These are phyloP conservation scores for Clathrus columnatus DNA, from an alignment of 768 basidiomycete genomes.

Conservation along the genomic window DNA sequence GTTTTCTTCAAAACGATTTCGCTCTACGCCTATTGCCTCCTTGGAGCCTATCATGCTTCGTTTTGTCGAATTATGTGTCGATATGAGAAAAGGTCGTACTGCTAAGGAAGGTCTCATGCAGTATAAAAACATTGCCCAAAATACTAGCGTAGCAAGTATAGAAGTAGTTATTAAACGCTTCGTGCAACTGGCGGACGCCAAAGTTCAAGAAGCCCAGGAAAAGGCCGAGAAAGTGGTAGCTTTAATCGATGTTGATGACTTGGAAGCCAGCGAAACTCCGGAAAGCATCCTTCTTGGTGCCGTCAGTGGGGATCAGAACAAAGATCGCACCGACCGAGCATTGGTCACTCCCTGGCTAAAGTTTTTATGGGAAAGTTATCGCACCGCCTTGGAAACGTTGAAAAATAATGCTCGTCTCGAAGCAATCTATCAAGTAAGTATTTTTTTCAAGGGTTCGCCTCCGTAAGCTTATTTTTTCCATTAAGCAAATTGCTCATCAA, in stretches of 20 bases:
- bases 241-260: constrained; percentile 79
- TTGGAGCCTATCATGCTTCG: constrained; percentile 95
- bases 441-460: background rate
- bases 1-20: constrained; percentile 90
- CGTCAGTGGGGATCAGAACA: constrained; percentile 83
- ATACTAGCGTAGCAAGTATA: constrained; percentile 82
- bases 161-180: constrained; percentile 87
- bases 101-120: constrained; percentile 95
- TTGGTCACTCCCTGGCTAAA: constrained; percentile 97
- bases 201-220: constrained; percentile 79
- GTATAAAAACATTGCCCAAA: constrained; percentile 97
- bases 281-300: constrained; percentile 86
- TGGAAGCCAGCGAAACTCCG: constrained; percentile 93
- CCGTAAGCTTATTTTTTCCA: background rate
- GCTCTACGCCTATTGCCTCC: constrained; percentile 77
- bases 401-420: constrained; percentile 94
- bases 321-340: constrained; percentile 89
- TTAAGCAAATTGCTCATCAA: constrained; percentile 88
- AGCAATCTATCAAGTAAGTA: constrained; percentile 81
- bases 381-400: constrained; percentile 89
- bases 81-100: constrained; percentile 86
- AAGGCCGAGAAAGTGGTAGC: constrained; percentile 66
- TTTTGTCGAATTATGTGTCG: constrained; percentile 93
- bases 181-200: constrained; percentile 69
- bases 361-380: constrained; percentile 98